These are phyloP conservation scores for Cotoneaster glaucophyllus DNA, from an alignment of 306 rosid species.

Conservation along the genomic window DNA sequence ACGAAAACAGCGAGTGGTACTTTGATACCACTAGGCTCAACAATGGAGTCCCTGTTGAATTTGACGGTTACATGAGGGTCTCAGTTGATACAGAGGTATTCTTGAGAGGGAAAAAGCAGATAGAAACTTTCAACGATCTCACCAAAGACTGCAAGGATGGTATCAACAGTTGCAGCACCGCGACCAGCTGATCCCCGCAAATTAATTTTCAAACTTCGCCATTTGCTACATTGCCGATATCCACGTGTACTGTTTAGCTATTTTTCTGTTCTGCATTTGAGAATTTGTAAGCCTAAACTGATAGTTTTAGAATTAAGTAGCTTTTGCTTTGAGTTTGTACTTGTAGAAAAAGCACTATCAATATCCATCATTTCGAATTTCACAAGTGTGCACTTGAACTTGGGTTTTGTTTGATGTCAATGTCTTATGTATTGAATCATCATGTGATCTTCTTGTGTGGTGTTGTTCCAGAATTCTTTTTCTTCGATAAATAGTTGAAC, in stretches of 20 bases:
- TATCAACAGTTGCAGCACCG: constrained; percentile 63
- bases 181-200: constrained; percentile 40
- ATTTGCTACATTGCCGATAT: constrained; percentile 23
- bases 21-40: constrained; percentile 67
- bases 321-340: constrained; percentile 34
- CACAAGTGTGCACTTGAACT: constrained; percentile 19
- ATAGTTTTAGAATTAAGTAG: constrained; percentile 32
- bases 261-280: constrained; percentile 46
- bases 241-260: constrained; percentile 32
- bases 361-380: constrained; percentile 15
- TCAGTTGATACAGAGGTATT: constrained; percentile 94
- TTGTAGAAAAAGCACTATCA: constrained; percentile 21
- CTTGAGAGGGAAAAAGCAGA: constrained; percentile 92
- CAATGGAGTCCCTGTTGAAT: constrained; percentile 64
- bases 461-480: neutral
- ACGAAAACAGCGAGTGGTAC: constrained; percentile 74
- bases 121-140: constrained; percentile 91
- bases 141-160: constrained; percentile 97
- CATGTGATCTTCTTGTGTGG: neutral
- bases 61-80: constrained; percentile 96
- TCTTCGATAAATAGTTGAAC: neutral
- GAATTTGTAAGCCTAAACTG: constrained; percentile 37
- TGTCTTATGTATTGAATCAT: neutral
- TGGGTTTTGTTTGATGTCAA: constrained; percentile 16
- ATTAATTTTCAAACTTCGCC: constrained; percentile 25